Conservation (phyloP, 2,329 filamentous ascomycete genomes). For the Colletotrichum graminicola region DNA sequence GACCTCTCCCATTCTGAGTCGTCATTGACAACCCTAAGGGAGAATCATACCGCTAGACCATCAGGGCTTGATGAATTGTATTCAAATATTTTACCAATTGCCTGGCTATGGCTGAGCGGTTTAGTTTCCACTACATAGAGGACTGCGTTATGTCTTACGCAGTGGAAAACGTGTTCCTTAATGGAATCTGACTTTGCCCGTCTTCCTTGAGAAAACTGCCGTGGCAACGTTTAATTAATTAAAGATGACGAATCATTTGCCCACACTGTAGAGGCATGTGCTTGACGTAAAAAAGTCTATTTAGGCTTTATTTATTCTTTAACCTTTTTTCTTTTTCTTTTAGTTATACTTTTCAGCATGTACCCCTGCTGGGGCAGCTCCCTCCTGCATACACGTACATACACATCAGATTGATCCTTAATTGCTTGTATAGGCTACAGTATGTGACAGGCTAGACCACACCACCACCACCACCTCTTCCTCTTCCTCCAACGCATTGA, state of each 20-base stretch:
- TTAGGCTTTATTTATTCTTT: slow-evolving; percentile 13
- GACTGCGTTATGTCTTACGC: too few relatives aligned
- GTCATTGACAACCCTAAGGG: slow-evolving; percentile 29
- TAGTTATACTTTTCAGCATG: not conserved
- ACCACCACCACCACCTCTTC: not conserved
- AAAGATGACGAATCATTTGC: too few relatives aligned
- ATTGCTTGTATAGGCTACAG: not conserved
- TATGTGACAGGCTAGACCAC: not conserved
- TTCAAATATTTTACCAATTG: not conserved
- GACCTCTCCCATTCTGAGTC: slow-evolving; percentile 28
- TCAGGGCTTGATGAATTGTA: slow-evolving; percentile 13
- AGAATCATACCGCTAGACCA: slow-evolving; percentile 43
- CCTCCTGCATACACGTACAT: not conserved
- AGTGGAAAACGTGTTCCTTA: too few relatives aligned
- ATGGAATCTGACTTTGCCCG: not conserved
- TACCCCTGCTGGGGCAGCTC: not conserved
- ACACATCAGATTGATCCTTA: not conserved
- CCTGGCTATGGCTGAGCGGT: not conserved
- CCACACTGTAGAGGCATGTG: not conserved
- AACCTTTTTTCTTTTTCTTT: not conserved
- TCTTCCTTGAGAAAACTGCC: not conserved
- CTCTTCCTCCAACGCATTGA: not conserved
- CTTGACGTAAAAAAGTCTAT: slow-evolving; percentile 4
- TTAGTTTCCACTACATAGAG: too few relatives aligned
- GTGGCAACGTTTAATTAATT: too few relatives aligned